Base-by-base conservation (phyloP, 805 yeast species). In the Sugiyamaella valdiviana region DNA sequence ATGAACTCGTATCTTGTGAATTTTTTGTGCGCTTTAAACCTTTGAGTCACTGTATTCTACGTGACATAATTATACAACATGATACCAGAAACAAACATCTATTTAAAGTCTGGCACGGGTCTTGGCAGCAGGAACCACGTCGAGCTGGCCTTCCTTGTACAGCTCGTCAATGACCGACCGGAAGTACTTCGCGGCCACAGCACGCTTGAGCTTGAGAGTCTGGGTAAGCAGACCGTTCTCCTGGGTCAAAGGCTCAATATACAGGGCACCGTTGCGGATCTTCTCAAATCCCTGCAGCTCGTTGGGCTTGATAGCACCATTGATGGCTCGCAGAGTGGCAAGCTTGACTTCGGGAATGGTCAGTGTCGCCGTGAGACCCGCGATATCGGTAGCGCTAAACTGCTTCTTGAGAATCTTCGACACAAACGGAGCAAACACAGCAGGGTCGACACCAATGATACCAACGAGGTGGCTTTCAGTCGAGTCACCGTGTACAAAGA, bases 161-260 rank as follows among this genome's bases (percentile, higher is more conserved):
- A 80, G 59, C 5, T 51, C 55, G 21, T 68, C 68, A 39, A 80
- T 63, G 23, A 65, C 69, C 7, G 60, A 54, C 38, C 64, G 60
- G 57, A 73, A 79, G 32, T 63, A 66, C 57, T 70, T 70, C 37
- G 71, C 70, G 0, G 81, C 79, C 22, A 68, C 66, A 1, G 73
- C 65, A 50, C 85, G 67, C 62, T 77, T 78, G 46, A 78, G 64
- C 62, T 79, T 78, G 54, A 78, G 58, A 3, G 90, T 83, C 36
- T 90, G 90, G 1, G 91, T 83, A 32, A 83, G 63, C 2, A 78
- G 75, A 43, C 79, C 81, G 50, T 79, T 78, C 42, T 74, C 80
- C n/a, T 80, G 66, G 35, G 71, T 78, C 53, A 83, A 67, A 4
- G 88, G 86, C 56, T 83, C 86, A 43, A 78, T 50, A 40, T 66